Evolutionary conservation across 1,284 basidiomycete genomes (phyloP).

Genomic region (Microbotryomycetes sp.): DNA sequence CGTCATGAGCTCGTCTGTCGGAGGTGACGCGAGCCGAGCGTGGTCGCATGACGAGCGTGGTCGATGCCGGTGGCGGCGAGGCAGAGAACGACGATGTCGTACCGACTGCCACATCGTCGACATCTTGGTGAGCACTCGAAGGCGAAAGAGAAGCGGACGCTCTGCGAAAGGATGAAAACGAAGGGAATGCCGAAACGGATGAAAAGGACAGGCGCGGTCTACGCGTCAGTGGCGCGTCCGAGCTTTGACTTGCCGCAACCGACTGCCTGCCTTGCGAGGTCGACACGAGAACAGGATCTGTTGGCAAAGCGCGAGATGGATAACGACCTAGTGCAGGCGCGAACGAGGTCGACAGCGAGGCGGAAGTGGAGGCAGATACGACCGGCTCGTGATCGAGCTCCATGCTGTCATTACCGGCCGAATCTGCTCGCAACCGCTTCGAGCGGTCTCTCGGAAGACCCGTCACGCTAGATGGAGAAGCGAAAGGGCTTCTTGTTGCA

Average conservation of each 20-base stretch:
- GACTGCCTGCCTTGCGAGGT: neutral
- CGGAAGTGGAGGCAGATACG: neutral
- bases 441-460: constrained; percentile 1
- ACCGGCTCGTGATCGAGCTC: neutral
- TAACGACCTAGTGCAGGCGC: constrained; percentile 1
- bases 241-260: neutral
- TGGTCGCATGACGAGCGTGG: neutral
- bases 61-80: neutral
- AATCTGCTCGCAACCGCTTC: neutral
- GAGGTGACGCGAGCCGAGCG: neutral
- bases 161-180: too few relatives aligned
- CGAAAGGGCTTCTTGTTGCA: neutral
- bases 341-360: neutral
- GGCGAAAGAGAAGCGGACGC: too few relatives aligned
- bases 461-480: constrained; percentile 3
- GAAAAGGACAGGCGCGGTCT: neutral
- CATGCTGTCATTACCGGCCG: neutral
- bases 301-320: neutral
- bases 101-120: neutral
- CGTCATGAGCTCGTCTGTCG: neutral
- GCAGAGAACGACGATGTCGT: neutral
- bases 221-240: too few relatives aligned
- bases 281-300: neutral
- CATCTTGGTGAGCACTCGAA: too few relatives aligned
- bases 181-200: too few relatives aligned